Conservation (phyloP, 2,329 filamentous ascomycete genomes). For the Endocalyx cinctus region DNA sequence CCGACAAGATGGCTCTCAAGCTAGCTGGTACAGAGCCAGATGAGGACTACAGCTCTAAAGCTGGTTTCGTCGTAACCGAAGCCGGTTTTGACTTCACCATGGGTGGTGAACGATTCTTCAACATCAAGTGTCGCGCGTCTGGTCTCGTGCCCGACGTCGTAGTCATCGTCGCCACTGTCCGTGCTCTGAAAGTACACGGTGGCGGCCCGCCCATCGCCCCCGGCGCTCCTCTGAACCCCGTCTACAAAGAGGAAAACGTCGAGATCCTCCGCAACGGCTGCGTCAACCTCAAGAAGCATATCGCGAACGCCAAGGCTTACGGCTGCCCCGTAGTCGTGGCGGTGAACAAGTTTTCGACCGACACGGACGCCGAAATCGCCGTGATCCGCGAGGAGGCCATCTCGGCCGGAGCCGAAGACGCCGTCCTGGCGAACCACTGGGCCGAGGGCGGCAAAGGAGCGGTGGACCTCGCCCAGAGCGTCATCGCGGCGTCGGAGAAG, state of each 20-base stretch:
- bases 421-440: constrained; percentile 94
- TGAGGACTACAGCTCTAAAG: constrained; percentile 76
- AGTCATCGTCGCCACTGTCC: constrained; percentile 90
- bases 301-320: constrained; percentile 81
- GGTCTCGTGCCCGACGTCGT: constrained; percentile 90
- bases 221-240: constrained; percentile 76
- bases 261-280: constrained; percentile 87
- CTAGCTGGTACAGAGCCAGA: constrained; percentile 90
- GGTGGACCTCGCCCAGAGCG: constrained; percentile 79
- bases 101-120: constrained; percentile 99
- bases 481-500: constrained; percentile 77
- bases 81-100: constrained; percentile 99
- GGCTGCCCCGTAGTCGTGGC: constrained; percentile 93
- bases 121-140: constrained; percentile 97
- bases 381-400: constrained; percentile 88
- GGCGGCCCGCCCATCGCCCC: constrained; percentile 91
- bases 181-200: constrained; percentile 94
- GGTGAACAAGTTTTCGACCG: constrained; percentile 93
- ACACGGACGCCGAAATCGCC: constrained; percentile 86
- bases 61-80: constrained; percentile 92
- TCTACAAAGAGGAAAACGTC: constrained; percentile 91
- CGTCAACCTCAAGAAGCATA: constrained; percentile 93
- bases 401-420: constrained; percentile 87
- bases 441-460: constrained; percentile 90
- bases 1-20: constrained; percentile 93